Base-by-base conservation (phyloP, 1,284 basidiomycete species). In the Ganoderma resinaceum region DNA sequence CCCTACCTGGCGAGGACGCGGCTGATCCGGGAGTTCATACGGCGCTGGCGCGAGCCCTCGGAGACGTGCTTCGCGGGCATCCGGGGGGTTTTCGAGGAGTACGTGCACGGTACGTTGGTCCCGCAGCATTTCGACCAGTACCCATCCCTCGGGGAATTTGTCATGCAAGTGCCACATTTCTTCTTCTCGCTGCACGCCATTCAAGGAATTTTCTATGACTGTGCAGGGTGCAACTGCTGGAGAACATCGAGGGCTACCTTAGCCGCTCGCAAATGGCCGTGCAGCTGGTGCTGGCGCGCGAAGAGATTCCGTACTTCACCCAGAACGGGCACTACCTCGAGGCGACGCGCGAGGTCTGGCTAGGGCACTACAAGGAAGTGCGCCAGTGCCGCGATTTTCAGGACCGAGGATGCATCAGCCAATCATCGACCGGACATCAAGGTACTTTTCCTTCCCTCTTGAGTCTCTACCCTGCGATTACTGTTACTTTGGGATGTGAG, bases 1-100 rank as follows among this genome's bases (percentile, higher is more conserved):
- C 87, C 87, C 0, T 88, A 84, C 59, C 83, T 85, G 46, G 86
- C 85, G 2, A 86, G 83, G 46, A 80, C 77, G 33, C 76, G 71
- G 11, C 80, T 89, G 42, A 82, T 87, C 18, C 69, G 74, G 6
- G 72, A 75, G n/a, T 84, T 82, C 65, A 80, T 82, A 18, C 62
- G 67, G 2, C 66, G 80, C 6, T 88, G 87, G 87, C 61, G 75
- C 7, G 49, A 64, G 1, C 85, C 87, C 0, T 76, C 82, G 0
- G 61, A 79, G 8, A 43, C 49, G 9, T 87, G 87, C 69, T 82
- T 86, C 72, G 68, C 79, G 0, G 72, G 76, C 23, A 78, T 84
- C 20, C 75, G 70, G 66, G 60, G 66, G 1, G 72, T 77, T 1
- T 72, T 81, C 4, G 67, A 66, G 1, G 62, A 71, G 5, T 37